These are phyloP conservation scores for Aurifilum marmelostoma DNA, from an alignment of 2,329 filamentous ascomycete species.

Conservation along the genomic window DNA sequence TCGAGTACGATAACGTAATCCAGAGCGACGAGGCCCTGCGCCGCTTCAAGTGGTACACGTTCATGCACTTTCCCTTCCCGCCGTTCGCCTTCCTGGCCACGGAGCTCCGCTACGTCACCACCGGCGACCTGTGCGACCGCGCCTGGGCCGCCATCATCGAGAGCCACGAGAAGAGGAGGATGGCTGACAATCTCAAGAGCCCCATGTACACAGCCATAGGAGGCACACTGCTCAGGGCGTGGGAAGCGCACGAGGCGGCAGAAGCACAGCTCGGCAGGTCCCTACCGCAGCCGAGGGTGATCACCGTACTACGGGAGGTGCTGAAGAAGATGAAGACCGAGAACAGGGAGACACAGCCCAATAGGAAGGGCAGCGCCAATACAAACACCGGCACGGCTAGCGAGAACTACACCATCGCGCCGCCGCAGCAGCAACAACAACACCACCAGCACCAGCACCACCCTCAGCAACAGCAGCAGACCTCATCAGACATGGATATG, in stretches of 20 bases:
- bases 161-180: slow-evolving; percentile 56
- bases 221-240: slow-evolving; percentile 63
- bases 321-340: slow-evolving; percentile 34
- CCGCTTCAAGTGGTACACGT: slow-evolving; percentile 61
- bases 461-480: slow-evolving; percentile 22
- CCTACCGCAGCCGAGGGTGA: slow-evolving; percentile 49
- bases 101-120: slow-evolving; percentile 56
- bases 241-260: slow-evolving; percentile 59
- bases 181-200: slow-evolving; percentile 53
- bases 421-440: slow-evolving; percentile 23
- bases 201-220: slow-evolving; percentile 63
- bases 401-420: slow-evolving; percentile 12
- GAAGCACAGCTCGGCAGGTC: slow-evolving; percentile 49
- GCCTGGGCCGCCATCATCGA: slow-evolving; percentile 61
- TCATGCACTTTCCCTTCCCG: slow-evolving; percentile 63
- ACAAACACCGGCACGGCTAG: neutral
- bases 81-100: slow-evolving; percentile 64
- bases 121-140: slow-evolving; percentile 59
- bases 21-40: slow-evolving; percentile 54
- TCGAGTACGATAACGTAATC: slow-evolving; percentile 62
- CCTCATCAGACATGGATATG: slow-evolving; percentile 22
- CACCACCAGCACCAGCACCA: slow-evolving; percentile 8
- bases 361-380: slow-evolving; percentile 24
- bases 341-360: slow-evolving; percentile 26
- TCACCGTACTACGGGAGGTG: slow-evolving; percentile 51